A percentile compares a stretch with the other conserved stretches of the same genome.
Evolutionary conservation across 2,329 filamentous ascomycete genomes (phyloP).

Genomic region (Diplodia seriata): DNA sequence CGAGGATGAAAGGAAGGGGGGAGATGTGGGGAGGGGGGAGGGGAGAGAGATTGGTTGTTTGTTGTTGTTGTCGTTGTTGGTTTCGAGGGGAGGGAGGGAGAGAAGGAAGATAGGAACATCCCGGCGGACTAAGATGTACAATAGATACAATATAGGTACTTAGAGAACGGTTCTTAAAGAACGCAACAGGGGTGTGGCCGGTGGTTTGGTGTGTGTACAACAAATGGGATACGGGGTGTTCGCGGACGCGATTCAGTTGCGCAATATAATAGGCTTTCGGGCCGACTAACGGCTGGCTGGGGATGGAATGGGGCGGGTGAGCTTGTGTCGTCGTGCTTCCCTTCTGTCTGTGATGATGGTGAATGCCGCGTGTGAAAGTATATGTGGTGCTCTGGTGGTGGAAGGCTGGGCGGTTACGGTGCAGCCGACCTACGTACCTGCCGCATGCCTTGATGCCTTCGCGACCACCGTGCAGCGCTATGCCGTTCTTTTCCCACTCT

Average conservation of each 20-base stretch:
- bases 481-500: not conserved
- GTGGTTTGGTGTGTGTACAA: too few relatives aligned
- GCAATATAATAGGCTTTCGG: constrained; percentile 16
- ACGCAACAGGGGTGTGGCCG: not conserved
- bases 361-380: not conserved
- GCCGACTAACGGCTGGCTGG: not conserved
- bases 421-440: not conserved
- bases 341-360: too few relatives aligned
- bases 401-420: not conserved
- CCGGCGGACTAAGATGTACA: not conserved
- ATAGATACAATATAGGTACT: not conserved
- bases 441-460: not conserved
- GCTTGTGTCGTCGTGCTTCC: too few relatives aligned
- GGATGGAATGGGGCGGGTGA: too few relatives aligned
- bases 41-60: too few relatives aligned
- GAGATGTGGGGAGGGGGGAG: too few relatives aligned
- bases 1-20: not conserved
- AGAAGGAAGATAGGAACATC: not conserved
- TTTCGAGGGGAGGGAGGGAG: not conserved
- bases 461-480: not conserved
- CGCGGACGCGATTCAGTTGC: constrained; percentile 1
- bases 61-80: too few relatives aligned
- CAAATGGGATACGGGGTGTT: not conserved
- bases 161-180: not conserved
- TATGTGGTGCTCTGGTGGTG: not conserved